Evolutionary conservation across 2,329 filamentous ascomycete genomes (phyloP).

Genomic region (Colletotrichum salicis): DNA sequence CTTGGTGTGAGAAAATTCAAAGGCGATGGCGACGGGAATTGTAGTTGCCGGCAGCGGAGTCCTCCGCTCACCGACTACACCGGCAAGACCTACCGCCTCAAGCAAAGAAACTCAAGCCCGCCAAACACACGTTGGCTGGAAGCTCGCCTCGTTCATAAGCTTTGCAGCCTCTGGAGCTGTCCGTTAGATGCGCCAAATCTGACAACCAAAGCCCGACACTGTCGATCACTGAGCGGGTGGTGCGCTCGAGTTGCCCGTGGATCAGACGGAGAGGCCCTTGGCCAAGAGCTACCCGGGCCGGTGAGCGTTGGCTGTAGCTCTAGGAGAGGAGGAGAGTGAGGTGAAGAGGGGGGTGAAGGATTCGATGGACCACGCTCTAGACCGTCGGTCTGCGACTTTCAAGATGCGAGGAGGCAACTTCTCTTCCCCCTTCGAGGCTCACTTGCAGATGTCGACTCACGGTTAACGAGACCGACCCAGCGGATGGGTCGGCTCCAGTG

Average conservation of each 20-base stretch:
- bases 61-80: background rate
- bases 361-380: conserved; percentile 21
- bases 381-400: conserved; percentile 8
- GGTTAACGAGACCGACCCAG: conserved; percentile 11
- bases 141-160: conserved; percentile 8
- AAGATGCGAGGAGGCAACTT: conserved; percentile 15
- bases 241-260: conserved; percentile 2
- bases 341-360: background rate
- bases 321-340: background rate
- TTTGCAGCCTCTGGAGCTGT: background rate
- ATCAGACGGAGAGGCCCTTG: conserved; percentile 12
- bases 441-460: conserved; percentile 8
- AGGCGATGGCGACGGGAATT: background rate
- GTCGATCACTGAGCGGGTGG: background rate
- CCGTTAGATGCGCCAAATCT: background rate
- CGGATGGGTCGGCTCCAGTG: conserved; percentile 12
- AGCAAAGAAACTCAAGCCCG: background rate
- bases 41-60: background rate
- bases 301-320: background rate
- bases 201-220: background rate
- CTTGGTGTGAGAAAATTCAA: background rate
- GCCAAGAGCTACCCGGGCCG: conserved; percentile 14
- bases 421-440: background rate
- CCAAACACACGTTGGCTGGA: background rate
- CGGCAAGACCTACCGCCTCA: background rate